Percentiles rank a stretch among this genome's conserved stretches.
Conservation (phyloP, 1,139 yeast species). For the Torulaspora pretoriensis region DNA sequence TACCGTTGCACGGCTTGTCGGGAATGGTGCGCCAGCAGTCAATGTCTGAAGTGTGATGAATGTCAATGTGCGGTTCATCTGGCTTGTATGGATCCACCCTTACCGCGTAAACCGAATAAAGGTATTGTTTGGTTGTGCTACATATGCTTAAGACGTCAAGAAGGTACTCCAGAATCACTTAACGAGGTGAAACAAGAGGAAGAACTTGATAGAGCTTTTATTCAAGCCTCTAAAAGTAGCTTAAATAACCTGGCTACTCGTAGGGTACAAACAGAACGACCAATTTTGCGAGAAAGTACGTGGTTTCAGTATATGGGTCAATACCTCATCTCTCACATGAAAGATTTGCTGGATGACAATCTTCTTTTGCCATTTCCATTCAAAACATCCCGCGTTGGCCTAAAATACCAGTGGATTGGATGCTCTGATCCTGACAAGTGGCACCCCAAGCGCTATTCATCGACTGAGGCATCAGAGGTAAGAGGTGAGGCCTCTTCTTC, state of each 20-base stretch:
- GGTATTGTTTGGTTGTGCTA: slow-evolving; percentile 97
- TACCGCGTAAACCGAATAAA: slow-evolving; percentile 71
- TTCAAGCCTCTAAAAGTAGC: slow-evolving; percentile 6
- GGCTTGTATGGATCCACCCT: slow-evolving; percentile 83
- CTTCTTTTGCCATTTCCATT: slow-evolving; percentile 30
- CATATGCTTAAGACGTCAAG: slow-evolving; percentile 52
- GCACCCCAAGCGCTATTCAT: slow-evolving; percentile 17
- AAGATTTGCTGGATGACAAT: slow-evolving; percentile 22
- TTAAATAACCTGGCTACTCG: slow-evolving; percentile 12
- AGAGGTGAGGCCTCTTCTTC: slow-evolving; percentile 78
- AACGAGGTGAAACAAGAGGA: slow-evolving; percentile 16
- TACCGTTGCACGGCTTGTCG: slow-evolving; percentile 64
- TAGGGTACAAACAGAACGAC: slow-evolving; percentile 8
- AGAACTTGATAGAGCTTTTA: slow-evolving; percentile 6
- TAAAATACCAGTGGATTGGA: slow-evolving; percentile 32
- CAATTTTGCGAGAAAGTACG: slow-evolving; percentile 20
- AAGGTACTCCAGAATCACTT: slow-evolving; percentile 17
- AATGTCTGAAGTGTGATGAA: slow-evolving; percentile 78
- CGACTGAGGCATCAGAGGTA: slow-evolving; percentile 45
- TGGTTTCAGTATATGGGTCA: slow-evolving; percentile 35
- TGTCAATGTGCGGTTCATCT: slow-evolving; percentile 72
- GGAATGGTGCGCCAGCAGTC: slow-evolving; percentile 77
- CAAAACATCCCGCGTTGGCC: slow-evolving; percentile 30
- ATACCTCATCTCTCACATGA: slow-evolving; percentile 22
- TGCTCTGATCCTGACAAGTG: slow-evolving; percentile 17